phyloP scores from a whole-genome alignment of 179 eudicot species.

The Amaranthus tricolor region DNA sequence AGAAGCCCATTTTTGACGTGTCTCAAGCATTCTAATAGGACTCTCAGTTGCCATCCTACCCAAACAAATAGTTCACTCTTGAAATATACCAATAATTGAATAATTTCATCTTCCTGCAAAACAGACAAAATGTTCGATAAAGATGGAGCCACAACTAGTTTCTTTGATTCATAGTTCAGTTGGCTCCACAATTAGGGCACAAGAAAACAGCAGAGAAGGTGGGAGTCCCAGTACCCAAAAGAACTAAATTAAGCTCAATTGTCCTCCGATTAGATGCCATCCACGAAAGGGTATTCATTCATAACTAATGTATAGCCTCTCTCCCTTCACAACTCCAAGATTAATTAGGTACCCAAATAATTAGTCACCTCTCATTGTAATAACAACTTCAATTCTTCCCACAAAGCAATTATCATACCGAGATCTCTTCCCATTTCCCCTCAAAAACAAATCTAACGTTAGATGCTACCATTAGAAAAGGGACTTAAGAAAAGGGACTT shows the following conservation, averaged over 20 bases:
- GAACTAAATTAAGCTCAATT: background rate
- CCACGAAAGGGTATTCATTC: background rate
- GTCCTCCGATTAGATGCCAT: background rate
- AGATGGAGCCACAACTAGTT: constrained; percentile 8
- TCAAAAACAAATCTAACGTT: background rate
- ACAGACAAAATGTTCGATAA: constrained; percentile 21
- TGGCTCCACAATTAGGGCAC: constrained; percentile 8
- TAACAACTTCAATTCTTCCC: background rate
- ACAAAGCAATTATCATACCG: background rate
- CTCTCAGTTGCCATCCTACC: constrained; percentile 69
- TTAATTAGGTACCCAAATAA: background rate
- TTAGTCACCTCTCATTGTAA: background rate
- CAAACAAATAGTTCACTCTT: constrained; percentile 18
- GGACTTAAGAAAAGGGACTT: background rate
- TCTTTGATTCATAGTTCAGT: constrained; percentile 15
- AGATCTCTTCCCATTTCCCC: background rate
- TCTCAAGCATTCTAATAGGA: constrained; percentile 57
- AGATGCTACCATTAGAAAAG: background rate
- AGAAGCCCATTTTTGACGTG: constrained; percentile 52
- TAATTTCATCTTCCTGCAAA: constrained; percentile 28
- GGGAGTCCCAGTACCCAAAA: constrained; percentile 7
- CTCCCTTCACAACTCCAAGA: background rate
- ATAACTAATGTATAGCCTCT: background rate
- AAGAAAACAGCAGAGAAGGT: constrained; percentile 8
- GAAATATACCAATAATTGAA: constrained; percentile 22